phyloP scores from a whole-genome alignment of 352 stramenopile genomes.

The Pelagophyceae sp. region DNA sequence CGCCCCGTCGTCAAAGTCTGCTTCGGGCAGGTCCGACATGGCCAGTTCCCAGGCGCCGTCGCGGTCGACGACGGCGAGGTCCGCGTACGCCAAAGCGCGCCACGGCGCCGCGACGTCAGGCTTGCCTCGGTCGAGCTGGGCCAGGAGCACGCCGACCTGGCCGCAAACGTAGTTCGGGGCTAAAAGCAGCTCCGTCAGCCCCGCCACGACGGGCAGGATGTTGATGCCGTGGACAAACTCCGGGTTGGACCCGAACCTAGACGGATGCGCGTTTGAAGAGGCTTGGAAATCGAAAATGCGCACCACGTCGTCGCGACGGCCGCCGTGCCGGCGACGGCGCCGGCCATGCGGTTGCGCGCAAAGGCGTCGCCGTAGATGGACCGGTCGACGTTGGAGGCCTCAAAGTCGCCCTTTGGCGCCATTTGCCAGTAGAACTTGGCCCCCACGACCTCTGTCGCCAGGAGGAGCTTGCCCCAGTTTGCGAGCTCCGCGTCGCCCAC shows the following conservation, averaged over 20 bases:
- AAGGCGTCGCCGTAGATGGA: slow-evolving; percentile 62
- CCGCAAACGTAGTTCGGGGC: slow-evolving; percentile 1
- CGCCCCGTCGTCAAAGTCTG: slow-evolving; percentile 8
- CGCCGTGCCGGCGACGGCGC: slow-evolving; percentile 61
- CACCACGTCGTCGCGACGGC: slow-evolving; percentile 72
- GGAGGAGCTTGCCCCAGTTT: slow-evolving; percentile 63
- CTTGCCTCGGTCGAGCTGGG: background rate
- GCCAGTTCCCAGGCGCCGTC: slow-evolving; percentile 52
- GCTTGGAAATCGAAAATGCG: too few relatives aligned
- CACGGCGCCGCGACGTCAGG: slow-evolving; percentile 31
- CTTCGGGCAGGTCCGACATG: background rate
- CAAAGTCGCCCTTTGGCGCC: slow-evolving; percentile 35
- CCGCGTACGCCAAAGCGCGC: slow-evolving; percentile 61
- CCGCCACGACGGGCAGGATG: slow-evolving; percentile 2
- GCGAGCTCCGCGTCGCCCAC: slow-evolving; percentile 55
- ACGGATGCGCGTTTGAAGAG: too few relatives aligned
- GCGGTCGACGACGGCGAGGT: slow-evolving; percentile 62
- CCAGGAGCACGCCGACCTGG: background rate
- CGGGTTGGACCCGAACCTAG: slow-evolving; percentile 63
- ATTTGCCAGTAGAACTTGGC: slow-evolving; percentile 79
- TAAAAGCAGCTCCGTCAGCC: slow-evolving; percentile 14
- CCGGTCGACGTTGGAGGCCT: slow-evolving; percentile 36
- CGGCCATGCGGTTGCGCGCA: slow-evolving; percentile 66
- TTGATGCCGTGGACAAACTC: slow-evolving; percentile 55
- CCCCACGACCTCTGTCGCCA: slow-evolving; percentile 66